Conservation (phyloP, 495 filamentous ascomycete species). For the Daldinia decipiens region DNA sequence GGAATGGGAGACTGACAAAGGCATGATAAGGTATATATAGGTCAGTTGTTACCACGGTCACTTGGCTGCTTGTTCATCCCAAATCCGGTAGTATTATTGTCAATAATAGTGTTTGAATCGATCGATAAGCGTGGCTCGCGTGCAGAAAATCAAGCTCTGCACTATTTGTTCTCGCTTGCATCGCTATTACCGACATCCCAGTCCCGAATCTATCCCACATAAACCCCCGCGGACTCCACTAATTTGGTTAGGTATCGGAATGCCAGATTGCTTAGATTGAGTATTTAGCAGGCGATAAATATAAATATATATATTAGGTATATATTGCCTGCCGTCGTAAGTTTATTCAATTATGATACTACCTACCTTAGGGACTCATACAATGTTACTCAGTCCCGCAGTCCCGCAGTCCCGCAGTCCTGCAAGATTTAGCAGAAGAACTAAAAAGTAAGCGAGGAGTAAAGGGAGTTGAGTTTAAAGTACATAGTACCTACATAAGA, state of each 20-base stretch:
- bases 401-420: too few relatives aligned
- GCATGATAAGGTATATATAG: background rate
- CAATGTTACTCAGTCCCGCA: too few relatives aligned
- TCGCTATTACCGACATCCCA: constrained; percentile 1
- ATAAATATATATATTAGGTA: too few relatives aligned
- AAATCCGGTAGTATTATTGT: too few relatives aligned
- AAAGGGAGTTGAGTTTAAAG: too few relatives aligned
- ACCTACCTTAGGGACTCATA: too few relatives aligned
- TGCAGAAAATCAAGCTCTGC: background rate
- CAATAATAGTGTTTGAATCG: background rate
- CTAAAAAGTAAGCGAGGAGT: too few relatives aligned
- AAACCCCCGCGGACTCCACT: constrained; percentile 25
- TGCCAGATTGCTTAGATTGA: background rate
- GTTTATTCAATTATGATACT: too few relatives aligned
- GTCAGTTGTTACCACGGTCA: background rate
- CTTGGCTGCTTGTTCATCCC: too few relatives aligned
- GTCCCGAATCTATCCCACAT: background rate
- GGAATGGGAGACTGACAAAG: constrained; percentile 19
- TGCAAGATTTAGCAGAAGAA: too few relatives aligned
- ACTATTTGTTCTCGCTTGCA: constrained; percentile 15
- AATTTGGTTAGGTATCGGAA: constrained; percentile 15
- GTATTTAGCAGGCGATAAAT: background rate
- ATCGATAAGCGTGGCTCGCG: constrained; percentile 9
- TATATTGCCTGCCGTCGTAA: too few relatives aligned
- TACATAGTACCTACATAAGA: too few relatives aligned